Evolutionary conservation across 73 alveolate species (phyloP).

Genomic region (Paramecium octaurelia): DNA sequence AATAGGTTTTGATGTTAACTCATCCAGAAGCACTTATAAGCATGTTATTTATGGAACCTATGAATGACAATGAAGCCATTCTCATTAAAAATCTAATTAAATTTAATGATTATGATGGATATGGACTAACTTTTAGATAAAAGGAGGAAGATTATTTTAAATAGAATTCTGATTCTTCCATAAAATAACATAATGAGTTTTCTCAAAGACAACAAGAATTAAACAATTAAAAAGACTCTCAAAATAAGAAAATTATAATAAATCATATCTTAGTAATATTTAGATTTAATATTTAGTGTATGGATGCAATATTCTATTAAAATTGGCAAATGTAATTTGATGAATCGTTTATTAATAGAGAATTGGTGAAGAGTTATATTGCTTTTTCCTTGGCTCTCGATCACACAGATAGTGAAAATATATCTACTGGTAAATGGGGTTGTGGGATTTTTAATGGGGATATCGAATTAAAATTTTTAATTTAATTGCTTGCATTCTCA

Average conservation of each 20-base stretch:
- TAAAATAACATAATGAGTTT: background rate
- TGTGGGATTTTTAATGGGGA: constrained; percentile 78
- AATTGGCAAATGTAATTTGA: background rate
- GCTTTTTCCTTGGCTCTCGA: constrained; percentile 64
- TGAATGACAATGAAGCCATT: background rate
- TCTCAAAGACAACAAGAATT: background rate
- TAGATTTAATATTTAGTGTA: background rate
- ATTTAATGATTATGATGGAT: background rate
- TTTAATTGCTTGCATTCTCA: constrained; percentile 68
- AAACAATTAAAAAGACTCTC: background rate
- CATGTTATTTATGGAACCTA: background rate
- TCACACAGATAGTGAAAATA: background rate
- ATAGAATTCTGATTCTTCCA: background rate
- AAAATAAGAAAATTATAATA: background rate
- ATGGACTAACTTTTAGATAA: background rate
- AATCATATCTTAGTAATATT: background rate
- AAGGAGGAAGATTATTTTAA: background rate
- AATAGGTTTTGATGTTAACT: background rate
- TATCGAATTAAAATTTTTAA: constrained; percentile 66
- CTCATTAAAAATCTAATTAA: background rate
- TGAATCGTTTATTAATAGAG: constrained; percentile 8
- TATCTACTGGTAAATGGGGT: constrained; percentile 83
- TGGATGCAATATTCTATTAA: background rate
- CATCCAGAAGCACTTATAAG: background rate
- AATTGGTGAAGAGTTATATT: constrained; percentile 61